Evolutionary conservation across 176 grass and related monocot genomes (phyloP).

Genomic region (Pharus latifolius): DNA sequence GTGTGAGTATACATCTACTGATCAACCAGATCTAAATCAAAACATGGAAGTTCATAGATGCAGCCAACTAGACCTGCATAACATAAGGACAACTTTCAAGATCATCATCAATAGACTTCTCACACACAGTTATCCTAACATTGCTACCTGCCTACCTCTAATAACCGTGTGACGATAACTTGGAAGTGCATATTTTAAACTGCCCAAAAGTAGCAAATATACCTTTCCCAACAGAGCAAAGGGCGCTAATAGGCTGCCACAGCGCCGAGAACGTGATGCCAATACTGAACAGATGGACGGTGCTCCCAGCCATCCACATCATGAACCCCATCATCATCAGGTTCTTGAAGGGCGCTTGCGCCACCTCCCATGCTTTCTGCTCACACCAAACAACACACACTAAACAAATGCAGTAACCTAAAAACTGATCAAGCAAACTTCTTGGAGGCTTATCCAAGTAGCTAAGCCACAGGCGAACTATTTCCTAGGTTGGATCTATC

Average conservation of each 20-base stretch:
- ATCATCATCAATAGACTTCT: neutral
- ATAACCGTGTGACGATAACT: neutral
- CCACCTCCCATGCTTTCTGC: slow-evolving; percentile 98
- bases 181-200: neutral
- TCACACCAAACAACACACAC: neutral
- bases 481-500: neutral
- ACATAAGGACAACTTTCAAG: neutral
- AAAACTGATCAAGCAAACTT: neutral
- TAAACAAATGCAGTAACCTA: slow-evolving; percentile 2
- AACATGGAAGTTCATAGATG: neutral
- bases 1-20: neutral
- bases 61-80: neutral
- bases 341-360: slow-evolving; percentile 94
- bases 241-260: slow-evolving; percentile 71
- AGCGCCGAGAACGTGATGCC: slow-evolving; percentile 98
- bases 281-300: slow-evolving; percentile 94
- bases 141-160: neutral
- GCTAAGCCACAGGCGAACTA: neutral
- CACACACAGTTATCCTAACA: neutral
- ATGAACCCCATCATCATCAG: slow-evolving; percentile 99
- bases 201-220: neutral
- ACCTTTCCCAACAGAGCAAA: slow-evolving; percentile 88
- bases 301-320: slow-evolving; percentile 99
- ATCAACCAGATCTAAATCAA: neutral
- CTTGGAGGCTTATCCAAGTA: neutral